A percentile compares a stretch with the other conserved stretches of the same genome.
These are phyloP conservation scores for Auriscalpium orientale DNA, from an alignment of 768 basidiomycete genomes.

Conservation along the genomic window DNA sequence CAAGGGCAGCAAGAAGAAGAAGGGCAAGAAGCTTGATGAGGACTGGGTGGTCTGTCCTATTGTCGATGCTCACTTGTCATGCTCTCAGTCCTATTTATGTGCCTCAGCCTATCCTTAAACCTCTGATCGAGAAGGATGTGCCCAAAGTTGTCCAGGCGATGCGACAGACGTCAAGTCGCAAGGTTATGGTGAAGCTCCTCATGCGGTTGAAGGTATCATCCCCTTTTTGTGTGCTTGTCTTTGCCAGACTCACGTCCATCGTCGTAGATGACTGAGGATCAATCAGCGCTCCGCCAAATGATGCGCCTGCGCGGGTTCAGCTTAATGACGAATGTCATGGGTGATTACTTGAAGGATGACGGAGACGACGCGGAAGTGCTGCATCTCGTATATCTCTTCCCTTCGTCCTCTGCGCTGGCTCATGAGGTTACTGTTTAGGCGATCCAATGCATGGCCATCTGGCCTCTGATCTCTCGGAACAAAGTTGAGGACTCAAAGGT, in stretches of 20 bases:
- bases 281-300: constrained; percentile 68
- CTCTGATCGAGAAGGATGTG: constrained; percentile 71
- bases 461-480: constrained; percentile 82
- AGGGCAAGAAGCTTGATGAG: constrained; percentile 87
- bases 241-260: background rate
- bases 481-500: constrained; percentile 80
- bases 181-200: constrained; percentile 76
- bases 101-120: constrained; percentile 64
- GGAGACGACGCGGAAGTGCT: constrained; percentile 56
- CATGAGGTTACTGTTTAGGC: constrained; percentile 32
- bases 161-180: constrained; percentile 77
- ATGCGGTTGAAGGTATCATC: constrained; percentile 71
- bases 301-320: constrained; percentile 92
- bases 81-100: background rate
- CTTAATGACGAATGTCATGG: constrained; percentile 82
- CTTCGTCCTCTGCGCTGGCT: background rate
- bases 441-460: constrained; percentile 59
- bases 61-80: background rate
- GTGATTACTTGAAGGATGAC: constrained; percentile 47
- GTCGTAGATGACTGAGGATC: constrained; percentile 76
- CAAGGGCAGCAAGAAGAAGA: constrained; percentile 86
- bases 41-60: constrained; percentile 67
- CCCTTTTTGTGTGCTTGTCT: background rate
- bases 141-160: constrained; percentile 90
- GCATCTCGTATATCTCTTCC: constrained; percentile 45